Percentiles rank a stretch among this genome's conserved stretches.
Conservation (phyloP, 2,329 filamentous ascomycete genomes). For the Periconia digitata region DNA sequence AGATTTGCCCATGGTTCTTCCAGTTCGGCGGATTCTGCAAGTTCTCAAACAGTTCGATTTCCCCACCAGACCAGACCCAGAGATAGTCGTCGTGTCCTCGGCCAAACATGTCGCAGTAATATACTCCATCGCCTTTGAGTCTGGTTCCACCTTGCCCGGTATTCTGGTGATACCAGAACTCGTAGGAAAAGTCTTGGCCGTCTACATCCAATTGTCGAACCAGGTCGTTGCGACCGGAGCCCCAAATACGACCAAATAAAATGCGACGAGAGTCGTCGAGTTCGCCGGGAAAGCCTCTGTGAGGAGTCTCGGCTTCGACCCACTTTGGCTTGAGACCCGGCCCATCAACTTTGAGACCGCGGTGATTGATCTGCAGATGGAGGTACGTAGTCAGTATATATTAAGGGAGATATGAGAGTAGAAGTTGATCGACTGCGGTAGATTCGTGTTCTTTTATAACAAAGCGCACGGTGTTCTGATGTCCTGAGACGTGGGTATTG, state of each 20-base stretch:
- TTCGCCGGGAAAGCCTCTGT: conserved; percentile 3
- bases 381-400: no score
- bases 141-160: conserved; percentile 21
- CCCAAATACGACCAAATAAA: conserved; percentile 27
- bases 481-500: no score
- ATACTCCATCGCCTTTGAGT: conserved; percentile 28
- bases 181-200: conserved; percentile 8
- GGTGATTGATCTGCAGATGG: no score
- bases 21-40: conserved; percentile 7
- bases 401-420: no score
- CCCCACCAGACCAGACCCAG: conserved; percentile 10
- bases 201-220: conserved; percentile 17
- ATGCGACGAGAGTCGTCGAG: conserved; percentile 10
- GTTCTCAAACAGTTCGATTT: conserved; percentile 11
- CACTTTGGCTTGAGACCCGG: no score
- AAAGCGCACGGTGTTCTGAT: no score
- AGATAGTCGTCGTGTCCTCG: conserved; percentile 20
- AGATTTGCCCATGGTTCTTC: conserved; percentile 13
- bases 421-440: no score
- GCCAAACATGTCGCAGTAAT: conserved; percentile 35
- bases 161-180: conserved; percentile 21
- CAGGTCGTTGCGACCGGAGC: conserved; percentile 15
- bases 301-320: no score
- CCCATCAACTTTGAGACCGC: no score
- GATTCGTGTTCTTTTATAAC: no score